Conservation (phyloP, 2,329 filamentous ascomycete species). For the Mycosphaerella arachidis region DNA sequence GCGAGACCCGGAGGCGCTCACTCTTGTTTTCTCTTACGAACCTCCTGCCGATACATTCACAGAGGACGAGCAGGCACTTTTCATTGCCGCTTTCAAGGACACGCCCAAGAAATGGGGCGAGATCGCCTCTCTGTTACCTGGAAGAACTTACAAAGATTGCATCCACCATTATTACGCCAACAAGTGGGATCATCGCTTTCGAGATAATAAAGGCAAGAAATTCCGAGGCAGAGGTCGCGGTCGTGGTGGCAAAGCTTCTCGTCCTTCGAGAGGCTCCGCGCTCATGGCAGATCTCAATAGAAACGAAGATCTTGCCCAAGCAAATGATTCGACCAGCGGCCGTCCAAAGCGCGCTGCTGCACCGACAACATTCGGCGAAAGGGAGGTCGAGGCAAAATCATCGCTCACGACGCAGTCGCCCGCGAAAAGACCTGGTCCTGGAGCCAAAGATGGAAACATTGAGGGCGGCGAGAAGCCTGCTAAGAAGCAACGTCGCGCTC, state of each 20-base stretch:
- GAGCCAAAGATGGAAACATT: constrained; percentile 26
- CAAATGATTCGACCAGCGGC: constrained; percentile 44
- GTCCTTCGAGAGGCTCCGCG: constrained; percentile 46
- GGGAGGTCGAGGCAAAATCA: constrained; percentile 59
- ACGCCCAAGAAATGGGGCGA: constrained; percentile 78
- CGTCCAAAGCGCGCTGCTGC: constrained; percentile 54
- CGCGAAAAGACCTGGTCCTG: constrained; percentile 34
- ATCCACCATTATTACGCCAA: constrained; percentile 84
- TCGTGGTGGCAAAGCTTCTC: constrained; percentile 46
- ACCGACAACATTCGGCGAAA: constrained; percentile 68
- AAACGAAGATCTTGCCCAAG: constrained; percentile 32
- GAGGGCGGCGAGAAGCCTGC: constrained; percentile 31
- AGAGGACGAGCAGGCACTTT: constrained; percentile 62
- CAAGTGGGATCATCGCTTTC: constrained; percentile 69
- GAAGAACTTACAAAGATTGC: constrained; percentile 70
- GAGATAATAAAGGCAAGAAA: constrained; percentile 63
- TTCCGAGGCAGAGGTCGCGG: constrained; percentile 31
- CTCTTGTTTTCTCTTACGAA: constrained; percentile 66
- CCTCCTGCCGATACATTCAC: constrained; percentile 72
- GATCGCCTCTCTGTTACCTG: constrained; percentile 63
- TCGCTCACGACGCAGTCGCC: constrained; percentile 53
- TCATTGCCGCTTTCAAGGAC: constrained; percentile 71
- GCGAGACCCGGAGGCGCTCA: constrained; percentile 61
- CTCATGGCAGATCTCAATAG: constrained; percentile 61
- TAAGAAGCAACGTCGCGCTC: constrained; percentile 28